These are phyloP conservation scores for Trichoderma pleuroti DNA, from an alignment of 2,329 filamentous ascomycete species.

Conservation along the genomic window DNA sequence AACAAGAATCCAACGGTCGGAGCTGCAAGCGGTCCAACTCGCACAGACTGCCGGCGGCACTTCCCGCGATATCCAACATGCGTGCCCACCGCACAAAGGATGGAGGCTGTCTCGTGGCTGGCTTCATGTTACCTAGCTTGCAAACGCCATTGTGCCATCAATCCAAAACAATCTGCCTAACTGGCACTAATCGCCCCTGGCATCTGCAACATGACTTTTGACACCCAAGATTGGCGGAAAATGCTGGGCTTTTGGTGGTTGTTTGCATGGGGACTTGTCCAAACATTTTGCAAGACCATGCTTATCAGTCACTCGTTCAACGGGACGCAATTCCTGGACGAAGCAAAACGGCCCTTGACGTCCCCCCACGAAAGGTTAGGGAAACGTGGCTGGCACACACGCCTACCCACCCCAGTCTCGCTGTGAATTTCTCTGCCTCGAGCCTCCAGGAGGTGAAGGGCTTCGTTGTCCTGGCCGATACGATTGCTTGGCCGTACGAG, in stretches of 20 bases:
- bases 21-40: not conserved
- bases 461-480: not conserved
- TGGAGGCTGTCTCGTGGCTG: conserved; percentile 2
- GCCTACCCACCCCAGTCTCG: not conserved
- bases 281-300: not conserved
- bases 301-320: not conserved
- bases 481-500: not conserved
- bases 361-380: not conserved
- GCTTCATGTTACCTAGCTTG: not conserved
- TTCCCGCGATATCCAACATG: not conserved
- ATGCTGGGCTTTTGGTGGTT: not conserved
- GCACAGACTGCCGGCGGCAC: not conserved
- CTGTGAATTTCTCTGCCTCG: not conserved
- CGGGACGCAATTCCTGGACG: not conserved
- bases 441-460: not conserved
- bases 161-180: not conserved
- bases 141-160: not conserved
- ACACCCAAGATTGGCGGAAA: not conserved
- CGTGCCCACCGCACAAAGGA: not conserved
- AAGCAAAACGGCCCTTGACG: not conserved
- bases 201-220: conserved; percentile 14
- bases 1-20: not conserved
- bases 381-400: not conserved
- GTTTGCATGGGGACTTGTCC: not conserved
- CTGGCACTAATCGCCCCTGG: conserved; percentile 1